A percentile compares a stretch with the other conserved stretches of the same genome.
Evolutionary conservation across 305 asterid genomes (phyloP).

Genomic region (Fraxinus ornus): DNA sequence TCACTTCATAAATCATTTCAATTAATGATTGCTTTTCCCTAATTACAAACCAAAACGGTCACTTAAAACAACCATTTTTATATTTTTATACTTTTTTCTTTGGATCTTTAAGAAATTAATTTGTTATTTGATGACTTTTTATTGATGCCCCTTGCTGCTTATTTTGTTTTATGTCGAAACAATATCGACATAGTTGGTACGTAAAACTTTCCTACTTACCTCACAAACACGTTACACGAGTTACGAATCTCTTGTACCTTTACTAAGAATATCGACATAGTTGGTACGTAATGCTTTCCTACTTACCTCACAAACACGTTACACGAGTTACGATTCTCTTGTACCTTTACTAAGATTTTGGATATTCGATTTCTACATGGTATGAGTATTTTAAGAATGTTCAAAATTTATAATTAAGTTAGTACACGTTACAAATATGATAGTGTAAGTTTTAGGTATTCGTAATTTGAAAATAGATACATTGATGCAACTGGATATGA

Average conservation of each 20-base stretch:
- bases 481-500: background rate
- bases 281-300: no score
- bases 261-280: no score
- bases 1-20: background rate
- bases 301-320: no score
- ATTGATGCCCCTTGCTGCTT: background rate
- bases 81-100: background rate
- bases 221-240: background rate
- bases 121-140: background rate
- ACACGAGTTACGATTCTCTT: no score
- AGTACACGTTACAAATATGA: background rate
- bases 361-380: no score
- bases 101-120: background rate
- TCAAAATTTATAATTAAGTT: background rate
- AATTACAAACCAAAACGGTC: background rate
- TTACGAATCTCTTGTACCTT: no score
- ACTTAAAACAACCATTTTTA: background rate
- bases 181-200: background rate
- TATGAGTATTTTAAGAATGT: background rate
- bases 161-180: background rate
- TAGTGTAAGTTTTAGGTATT: background rate
- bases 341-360: background rate
- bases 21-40: background rate
- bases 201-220: background rate
- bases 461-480: background rate